Evolutionary conservation across 2,329 filamentous ascomycete species (phyloP), one percentile per base, ranked within the genome.

Genomic region (Thermochaetoides dissita): DNA sequence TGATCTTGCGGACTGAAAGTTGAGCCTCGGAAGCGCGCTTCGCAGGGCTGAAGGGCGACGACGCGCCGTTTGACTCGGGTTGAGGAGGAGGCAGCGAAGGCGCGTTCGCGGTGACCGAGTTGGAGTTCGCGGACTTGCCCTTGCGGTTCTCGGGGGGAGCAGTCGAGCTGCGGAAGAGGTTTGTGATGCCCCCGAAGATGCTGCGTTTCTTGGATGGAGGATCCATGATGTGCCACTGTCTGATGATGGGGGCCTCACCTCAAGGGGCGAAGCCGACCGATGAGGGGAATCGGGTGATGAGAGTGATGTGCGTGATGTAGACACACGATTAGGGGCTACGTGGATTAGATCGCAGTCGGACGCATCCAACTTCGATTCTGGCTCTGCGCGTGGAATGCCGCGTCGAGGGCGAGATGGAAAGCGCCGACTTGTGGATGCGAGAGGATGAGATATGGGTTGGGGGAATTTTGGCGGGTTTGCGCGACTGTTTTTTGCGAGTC

Each of bases 1-100:
- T 53, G n/a, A 63, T 55, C 46, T 57, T 61, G 9, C 59, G 56
- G 31, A 53, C 52, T 6, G 59, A 56, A 35, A 63, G 44, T 39
- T 58, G 53, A 7, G 55, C 48, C 8, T 58, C 52, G 30, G 55
- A 56, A 9, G 59, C 59, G 48, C 57, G 58, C 46, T 58, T 56
- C 34, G 50, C 49, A 31, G 58, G 57, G 46, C 57, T 59, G 48
- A 59, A 53, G 11, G 55, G 53, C 34, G 54, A 52, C 17, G 53
- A 48, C 39, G 51, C 47, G 48, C 41, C 51, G 51, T 45, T 46
- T 40, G 45, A 51, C 28, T 50, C 47, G 37, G 48, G 50, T 34
- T 50, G 52, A 17, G 50, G 37, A 8, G 38, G 32, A 30, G 45
- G 29, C 10, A 43, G 41, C 35, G 44, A 39, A 2, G 41, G 35